Conservation (phyloP, 2,329 filamentous ascomycete genomes). For the Fusarium sp. region DNA sequence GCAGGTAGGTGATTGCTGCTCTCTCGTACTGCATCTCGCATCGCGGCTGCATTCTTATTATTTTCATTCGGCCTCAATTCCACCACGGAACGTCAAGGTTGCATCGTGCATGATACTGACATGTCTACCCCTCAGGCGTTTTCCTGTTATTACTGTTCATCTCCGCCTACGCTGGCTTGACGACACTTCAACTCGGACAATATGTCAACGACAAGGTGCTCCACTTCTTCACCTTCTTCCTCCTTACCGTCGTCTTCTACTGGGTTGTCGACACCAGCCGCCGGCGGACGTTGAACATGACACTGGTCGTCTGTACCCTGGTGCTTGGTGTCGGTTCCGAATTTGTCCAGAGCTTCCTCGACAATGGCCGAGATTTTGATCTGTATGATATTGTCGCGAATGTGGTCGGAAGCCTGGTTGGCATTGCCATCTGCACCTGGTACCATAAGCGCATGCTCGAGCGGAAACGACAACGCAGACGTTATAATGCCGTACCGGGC, state of each 20-base stretch:
- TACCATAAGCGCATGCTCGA: conserved; percentile 98
- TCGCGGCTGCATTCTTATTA: neutral
- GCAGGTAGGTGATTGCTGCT: conserved; percentile 74
- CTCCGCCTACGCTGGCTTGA: conserved; percentile 85
- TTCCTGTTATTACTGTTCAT: conserved; percentile 81
- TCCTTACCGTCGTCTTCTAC: conserved; percentile 91
- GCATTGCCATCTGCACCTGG: conserved; percentile 84
- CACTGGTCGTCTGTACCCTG: conserved; percentile 84
- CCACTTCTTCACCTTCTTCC: conserved; percentile 90
- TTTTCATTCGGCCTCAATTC: neutral
- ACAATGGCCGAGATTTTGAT: conserved; percentile 81
- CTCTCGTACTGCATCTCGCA: conserved; percentile 6
- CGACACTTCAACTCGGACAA: conserved; percentile 69
- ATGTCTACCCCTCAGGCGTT: conserved; percentile 65
- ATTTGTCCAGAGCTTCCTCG: conserved; percentile 82
- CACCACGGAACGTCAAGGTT: neutral
- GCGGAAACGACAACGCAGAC: conserved; percentile 81
- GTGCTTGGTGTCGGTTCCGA: conserved; percentile 81
- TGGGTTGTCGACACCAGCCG: conserved; percentile 96
- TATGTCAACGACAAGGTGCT: conserved; percentile 90
- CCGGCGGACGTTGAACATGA: conserved; percentile 87
- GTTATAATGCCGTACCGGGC: conserved; percentile 79
- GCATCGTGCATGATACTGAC: conserved; percentile 18
- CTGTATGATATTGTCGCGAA: conserved; percentile 91
- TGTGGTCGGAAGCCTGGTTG: conserved; percentile 81